These are phyloP conservation scores for Polygonum aviculare DNA, from an alignment of 148 eudicot species.

Conservation along the genomic window DNA sequence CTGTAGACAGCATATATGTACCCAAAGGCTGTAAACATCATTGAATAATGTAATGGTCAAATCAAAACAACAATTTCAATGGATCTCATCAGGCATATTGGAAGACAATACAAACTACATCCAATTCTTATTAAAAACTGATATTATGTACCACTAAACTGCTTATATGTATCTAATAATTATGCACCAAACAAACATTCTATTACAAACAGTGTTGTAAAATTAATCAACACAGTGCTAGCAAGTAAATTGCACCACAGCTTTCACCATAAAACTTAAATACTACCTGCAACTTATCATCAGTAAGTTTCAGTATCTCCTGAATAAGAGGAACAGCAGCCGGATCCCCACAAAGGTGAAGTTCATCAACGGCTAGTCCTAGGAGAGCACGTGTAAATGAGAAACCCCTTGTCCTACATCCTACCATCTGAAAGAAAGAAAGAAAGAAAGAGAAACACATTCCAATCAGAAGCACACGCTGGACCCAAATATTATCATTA, in stretches of 20 bases:
- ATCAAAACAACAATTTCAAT: not conserved
- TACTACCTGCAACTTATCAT: constrained; percentile 58
- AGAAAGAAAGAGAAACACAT: not conserved
- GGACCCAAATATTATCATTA: not conserved
- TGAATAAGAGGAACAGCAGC: constrained; percentile 85
- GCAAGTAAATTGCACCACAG: constrained; percentile 2
- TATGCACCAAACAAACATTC: not conserved
- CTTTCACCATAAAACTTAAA: not conserved
- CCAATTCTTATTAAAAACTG: not conserved
- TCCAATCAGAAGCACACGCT: not conserved
- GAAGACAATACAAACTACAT: not conserved
- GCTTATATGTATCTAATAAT: not conserved
- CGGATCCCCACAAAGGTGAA: constrained; percentile 93
- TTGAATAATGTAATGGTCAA: not conserved
- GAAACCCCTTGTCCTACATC: constrained; percentile 77
- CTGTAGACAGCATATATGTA: no score
- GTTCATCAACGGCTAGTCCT: constrained; percentile 80
- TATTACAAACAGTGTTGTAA: not conserved
- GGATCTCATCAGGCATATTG: not conserved
- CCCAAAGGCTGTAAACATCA: not conserved
- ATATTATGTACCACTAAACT: not conserved
- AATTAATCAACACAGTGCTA: not conserved
- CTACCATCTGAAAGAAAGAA: constrained; percentile 51
- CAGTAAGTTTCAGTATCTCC: constrained; percentile 79
- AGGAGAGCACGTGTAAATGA: constrained; percentile 95